These are phyloP conservation scores for Sambucus nigra DNA, from an alignment of 129 eudicot genomes.

Conservation along the genomic window DNA sequence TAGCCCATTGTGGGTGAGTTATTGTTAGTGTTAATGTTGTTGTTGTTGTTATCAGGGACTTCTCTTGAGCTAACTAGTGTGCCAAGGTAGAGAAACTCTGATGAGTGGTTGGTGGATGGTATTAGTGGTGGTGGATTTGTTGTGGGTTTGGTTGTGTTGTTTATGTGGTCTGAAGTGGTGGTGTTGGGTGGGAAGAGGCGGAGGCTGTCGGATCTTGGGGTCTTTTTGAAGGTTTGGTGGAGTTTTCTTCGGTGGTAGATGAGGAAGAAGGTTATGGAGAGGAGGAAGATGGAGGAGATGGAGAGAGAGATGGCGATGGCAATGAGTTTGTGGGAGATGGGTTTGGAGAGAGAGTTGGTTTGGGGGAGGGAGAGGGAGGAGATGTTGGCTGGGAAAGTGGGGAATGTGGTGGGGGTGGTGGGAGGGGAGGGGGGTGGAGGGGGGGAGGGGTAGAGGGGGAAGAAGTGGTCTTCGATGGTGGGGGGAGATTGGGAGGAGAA, in stretches of 20 bases:
- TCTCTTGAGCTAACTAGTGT: constrained; percentile 32
- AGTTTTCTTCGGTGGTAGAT: constrained; percentile 25
- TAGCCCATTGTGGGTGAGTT: constrained; percentile 9
- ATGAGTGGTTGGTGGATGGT: constrained; percentile 37
- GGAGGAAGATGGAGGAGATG: constrained; percentile 22
- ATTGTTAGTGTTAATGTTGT: not conserved
- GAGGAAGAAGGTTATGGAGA: constrained; percentile 26
- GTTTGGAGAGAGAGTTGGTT: constrained; percentile 31
- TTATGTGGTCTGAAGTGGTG: constrained; percentile 30
- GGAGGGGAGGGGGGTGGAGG: constrained; percentile 21
- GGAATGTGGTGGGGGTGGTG: constrained; percentile 25
- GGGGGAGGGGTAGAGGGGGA: constrained; percentile 36
- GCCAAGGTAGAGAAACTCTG: constrained; percentile 72
- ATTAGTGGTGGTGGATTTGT: constrained; percentile 29
- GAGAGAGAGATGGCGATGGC: constrained; percentile 38
- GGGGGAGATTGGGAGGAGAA: constrained; percentile 39
- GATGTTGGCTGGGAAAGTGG: constrained; percentile 74
- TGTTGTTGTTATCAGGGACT: constrained; percentile 6
- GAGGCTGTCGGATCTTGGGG: constrained; percentile 31
- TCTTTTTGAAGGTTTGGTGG: constrained; percentile 14
- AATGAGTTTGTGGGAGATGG: constrained; percentile 41
- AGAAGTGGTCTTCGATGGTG: constrained; percentile 29
- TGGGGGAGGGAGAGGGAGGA: constrained; percentile 54
- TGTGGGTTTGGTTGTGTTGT: constrained; percentile 10
- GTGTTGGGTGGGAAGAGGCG: constrained; percentile 40